Percentiles rank a stretch among this genome's conserved stretches.
Conservation (phyloP, 2,329 filamentous ascomycete genomes). For the Sporothrix schenckii region DNA sequence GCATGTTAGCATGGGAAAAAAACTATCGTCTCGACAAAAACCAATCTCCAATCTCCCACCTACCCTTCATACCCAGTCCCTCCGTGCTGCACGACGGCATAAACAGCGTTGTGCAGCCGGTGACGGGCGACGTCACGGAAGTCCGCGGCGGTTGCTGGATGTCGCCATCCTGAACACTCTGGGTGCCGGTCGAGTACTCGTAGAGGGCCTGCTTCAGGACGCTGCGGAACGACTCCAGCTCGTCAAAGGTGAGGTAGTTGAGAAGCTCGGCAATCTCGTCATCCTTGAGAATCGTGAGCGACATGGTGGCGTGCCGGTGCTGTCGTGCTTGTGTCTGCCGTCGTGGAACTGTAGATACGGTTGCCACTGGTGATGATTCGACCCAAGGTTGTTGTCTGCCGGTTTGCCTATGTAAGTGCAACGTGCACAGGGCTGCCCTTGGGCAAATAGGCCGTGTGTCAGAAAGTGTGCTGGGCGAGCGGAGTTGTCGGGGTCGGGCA, state of each 20-base stretch:
- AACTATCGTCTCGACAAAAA: not conserved
- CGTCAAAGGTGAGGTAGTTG: slow-evolving; percentile 55
- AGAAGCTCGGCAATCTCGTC: slow-evolving; percentile 58
- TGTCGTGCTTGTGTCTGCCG: not conserved
- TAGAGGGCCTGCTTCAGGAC: slow-evolving; percentile 58
- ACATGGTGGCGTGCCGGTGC: slow-evolving; percentile 46
- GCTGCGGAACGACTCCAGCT: slow-evolving; percentile 57
- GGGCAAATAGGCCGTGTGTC: not conserved
- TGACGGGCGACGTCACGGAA: slow-evolving; percentile 51
- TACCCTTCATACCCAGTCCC: slow-evolving; percentile 67
- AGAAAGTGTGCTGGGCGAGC: not conserved
- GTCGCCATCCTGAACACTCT: slow-evolving; percentile 48
- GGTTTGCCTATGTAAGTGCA: not conserved
- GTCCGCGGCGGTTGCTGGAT: slow-evolving; percentile 61
- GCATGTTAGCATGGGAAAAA: not conserved
- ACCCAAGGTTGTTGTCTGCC: not conserved
- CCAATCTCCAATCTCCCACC: not conserved
- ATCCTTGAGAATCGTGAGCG: slow-evolving; percentile 62
- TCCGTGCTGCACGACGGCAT: slow-evolving; percentile 70
- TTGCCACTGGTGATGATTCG: slow-evolving; percentile 16
- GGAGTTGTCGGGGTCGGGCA: not conserved
- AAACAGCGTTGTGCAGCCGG: slow-evolving; percentile 66
- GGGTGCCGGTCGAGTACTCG: slow-evolving; percentile 62
- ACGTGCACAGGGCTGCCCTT: not conserved
- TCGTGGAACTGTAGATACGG: slow-evolving; percentile 14